Base-by-base conservation (phyloP, 306 rosid genomes). In the Fragaria iinumae region DNA sequence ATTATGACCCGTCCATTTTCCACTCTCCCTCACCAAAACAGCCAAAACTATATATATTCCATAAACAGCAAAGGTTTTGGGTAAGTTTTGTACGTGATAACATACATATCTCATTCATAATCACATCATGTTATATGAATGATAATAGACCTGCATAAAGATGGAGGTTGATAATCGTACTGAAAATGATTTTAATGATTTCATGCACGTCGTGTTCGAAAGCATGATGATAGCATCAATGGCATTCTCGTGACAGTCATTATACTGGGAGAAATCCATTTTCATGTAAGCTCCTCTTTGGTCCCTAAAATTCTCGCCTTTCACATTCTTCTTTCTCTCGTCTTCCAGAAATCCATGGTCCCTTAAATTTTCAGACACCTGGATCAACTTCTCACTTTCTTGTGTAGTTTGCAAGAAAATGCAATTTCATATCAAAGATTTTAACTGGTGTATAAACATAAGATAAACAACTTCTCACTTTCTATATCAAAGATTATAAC, bases 231-330 rank as follows among this genome's bases (percentile, higher is more conserved):
- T 59, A 13, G 66, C 36, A 10, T 39, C 12, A 11, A 52, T 20
- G 59, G 48, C 65, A 57, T n/a, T 72, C 77, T 41, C 67, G 73
- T 79, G 82, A 72, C 25, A 50, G 32, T 11, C 27, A 36, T 49
- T 50, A 38, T 63, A 25, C 8, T 44, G 36, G 20, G n/a, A 12
- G 16, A 20, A 13, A 2, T 16, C 45, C 20, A 64, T 32, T 48
- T 48, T 36, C 49, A 34, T 38, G 41, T 50, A 50, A 45, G 25
- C 45, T 45, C 49, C 14, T 27, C 10, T 23, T 47, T 16, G 38
- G 23, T 75, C 25, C 62, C 20, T 45, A 62, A 36, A 71, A 62
- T 29, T 34, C 71, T 20, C 2, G 69, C 12, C 72, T 39, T 11
- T 76, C 67, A 25, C 73, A 52, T 38, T 43, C 72, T 64, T 48